These are phyloP conservation scores for Trapa bicornis DNA, from an alignment of 345 rosid genomes.

Conservation along the genomic window DNA sequence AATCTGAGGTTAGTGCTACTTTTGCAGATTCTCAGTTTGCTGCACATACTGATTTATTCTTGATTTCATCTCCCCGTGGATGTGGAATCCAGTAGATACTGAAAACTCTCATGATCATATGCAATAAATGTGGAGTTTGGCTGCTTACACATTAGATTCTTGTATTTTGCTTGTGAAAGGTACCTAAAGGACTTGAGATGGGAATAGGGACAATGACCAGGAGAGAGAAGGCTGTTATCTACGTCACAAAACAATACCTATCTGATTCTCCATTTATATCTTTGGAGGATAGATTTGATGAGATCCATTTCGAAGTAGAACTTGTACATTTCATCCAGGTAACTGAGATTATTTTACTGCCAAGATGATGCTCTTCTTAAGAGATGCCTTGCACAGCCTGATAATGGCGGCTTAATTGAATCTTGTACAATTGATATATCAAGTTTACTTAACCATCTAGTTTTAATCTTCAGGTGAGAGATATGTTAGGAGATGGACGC, in stretches of 20 bases:
- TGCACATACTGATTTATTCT: slow-evolving; percentile 2
- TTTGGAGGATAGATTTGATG: slow-evolving; percentile 49
- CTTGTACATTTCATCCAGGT: slow-evolving; percentile 92
- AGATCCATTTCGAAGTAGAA: slow-evolving; percentile 88
- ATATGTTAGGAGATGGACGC: slow-evolving; percentile 97
- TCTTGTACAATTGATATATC: not conserved
- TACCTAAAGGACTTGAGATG: slow-evolving; percentile 94
- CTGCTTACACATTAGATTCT: slow-evolving; percentile 8
- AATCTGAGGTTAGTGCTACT: slow-evolving; percentile 56
- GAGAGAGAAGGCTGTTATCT: slow-evolving; percentile 78
- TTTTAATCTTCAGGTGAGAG: slow-evolving; percentile 60
- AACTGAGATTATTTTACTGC: not conserved
- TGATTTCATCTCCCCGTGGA: not conserved
- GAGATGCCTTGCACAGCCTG: not conserved
- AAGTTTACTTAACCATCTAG: not conserved
- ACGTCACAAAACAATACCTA: slow-evolving; percentile 60
- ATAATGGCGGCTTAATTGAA: not conserved
- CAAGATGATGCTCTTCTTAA: not conserved
- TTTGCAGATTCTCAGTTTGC: not conserved
- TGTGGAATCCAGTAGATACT: not conserved
- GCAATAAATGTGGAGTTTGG: not conserved
- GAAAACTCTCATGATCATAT: not conserved
- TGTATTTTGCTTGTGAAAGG: slow-evolving; percentile 30
- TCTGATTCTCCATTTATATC: slow-evolving; percentile 59
- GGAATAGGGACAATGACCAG: slow-evolving; percentile 90